These are phyloP conservation scores for Microcos paniculata DNA, from an alignment of 345 rosid genomes.

Conservation along the genomic window DNA sequence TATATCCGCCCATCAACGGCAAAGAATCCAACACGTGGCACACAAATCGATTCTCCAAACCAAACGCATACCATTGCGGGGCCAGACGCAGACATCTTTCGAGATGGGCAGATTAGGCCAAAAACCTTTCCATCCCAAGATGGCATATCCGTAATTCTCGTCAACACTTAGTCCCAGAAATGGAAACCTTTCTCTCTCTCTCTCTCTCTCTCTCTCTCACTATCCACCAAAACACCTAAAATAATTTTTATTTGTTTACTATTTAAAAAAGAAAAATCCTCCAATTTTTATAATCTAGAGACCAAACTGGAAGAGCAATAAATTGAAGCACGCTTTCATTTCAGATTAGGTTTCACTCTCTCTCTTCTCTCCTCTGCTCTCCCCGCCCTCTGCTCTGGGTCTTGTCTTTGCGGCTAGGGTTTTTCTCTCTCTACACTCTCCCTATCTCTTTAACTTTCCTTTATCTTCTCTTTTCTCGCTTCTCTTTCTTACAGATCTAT, in stretches of 20 bases:
- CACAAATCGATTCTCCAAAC: not conserved
- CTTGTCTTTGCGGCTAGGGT: slow-evolving; percentile 42
- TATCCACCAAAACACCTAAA: too few species aligned
- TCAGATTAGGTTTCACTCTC: slow-evolving; percentile 19
- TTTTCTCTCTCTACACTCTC: slow-evolving; percentile 8
- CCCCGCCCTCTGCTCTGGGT: not conserved
- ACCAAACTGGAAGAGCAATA: not conserved
- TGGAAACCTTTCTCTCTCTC: not conserved
- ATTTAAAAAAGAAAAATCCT: too few species aligned
- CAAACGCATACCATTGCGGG: not conserved
- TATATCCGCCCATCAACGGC: not conserved
- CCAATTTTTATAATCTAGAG: not conserved
- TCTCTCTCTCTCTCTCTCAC: not conserved
- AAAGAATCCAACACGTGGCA: not conserved
- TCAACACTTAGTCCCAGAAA: slow-evolving; percentile 5
- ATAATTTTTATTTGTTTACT: too few species aligned
- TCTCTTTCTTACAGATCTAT: slow-evolving; percentile 16
- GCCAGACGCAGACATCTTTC: not conserved
- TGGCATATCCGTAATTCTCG: slow-evolving; percentile 23
- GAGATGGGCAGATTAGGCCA: not conserved
- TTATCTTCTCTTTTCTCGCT: not conserved
- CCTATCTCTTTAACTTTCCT: not conserved
- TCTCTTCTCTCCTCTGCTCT: not conserved
- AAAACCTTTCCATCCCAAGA: not conserved
- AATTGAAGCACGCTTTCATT: slow-evolving; percentile 6